Conservation (phyloP, 768 basidiomycete species). For the Leccinum longicurvipes region DNA sequence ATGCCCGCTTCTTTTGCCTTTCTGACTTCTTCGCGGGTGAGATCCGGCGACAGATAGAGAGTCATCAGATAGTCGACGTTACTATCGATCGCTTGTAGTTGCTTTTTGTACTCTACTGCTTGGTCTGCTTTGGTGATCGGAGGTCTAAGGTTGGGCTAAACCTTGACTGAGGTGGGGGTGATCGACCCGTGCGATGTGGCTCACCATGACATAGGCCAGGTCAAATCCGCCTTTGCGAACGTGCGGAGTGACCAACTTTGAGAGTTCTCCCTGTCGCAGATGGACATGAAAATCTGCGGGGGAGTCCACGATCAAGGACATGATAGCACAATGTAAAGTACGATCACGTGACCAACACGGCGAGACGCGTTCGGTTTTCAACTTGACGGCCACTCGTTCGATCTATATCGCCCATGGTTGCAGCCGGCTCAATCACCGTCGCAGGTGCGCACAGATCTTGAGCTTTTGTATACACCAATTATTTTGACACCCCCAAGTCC, state of each 20-base stretch:
- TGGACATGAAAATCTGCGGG: slow-evolving; percentile 97
- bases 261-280: slow-evolving; percentile 83
- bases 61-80: slow-evolving; percentile 91
- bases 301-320: slow-evolving; percentile 36
- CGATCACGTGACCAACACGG: slow-evolving; percentile 28
- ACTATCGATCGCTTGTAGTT: slow-evolving; percentile 73
- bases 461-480: background rate
- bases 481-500: slow-evolving; percentile 51
- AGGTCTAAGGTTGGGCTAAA: slow-evolving; percentile 87
- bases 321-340: slow-evolving; percentile 24
- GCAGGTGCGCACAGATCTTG: slow-evolving; percentile 50
- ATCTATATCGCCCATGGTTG: slow-evolving; percentile 50
- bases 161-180: slow-evolving; percentile 10
- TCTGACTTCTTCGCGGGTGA: slow-evolving; percentile 87
- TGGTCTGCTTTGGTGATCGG: slow-evolving; percentile 80
- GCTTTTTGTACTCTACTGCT: slow-evolving; percentile 76
- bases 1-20: slow-evolving; percentile 87
- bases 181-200: slow-evolving; percentile 17
- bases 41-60: slow-evolving; percentile 86
- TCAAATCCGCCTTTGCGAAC: slow-evolving; percentile 86
- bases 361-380: slow-evolving; percentile 31
- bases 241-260: slow-evolving; percentile 83
- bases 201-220: slow-evolving; percentile 95
- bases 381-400: slow-evolving; percentile 13
- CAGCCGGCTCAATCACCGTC: slow-evolving; percentile 85